A percentile compares a stretch with the other conserved stretches of the same genome.
Conservation (phyloP, 2,329 filamentous ascomycete species). For the Graphilbum ipis-grandicollis region DNA sequence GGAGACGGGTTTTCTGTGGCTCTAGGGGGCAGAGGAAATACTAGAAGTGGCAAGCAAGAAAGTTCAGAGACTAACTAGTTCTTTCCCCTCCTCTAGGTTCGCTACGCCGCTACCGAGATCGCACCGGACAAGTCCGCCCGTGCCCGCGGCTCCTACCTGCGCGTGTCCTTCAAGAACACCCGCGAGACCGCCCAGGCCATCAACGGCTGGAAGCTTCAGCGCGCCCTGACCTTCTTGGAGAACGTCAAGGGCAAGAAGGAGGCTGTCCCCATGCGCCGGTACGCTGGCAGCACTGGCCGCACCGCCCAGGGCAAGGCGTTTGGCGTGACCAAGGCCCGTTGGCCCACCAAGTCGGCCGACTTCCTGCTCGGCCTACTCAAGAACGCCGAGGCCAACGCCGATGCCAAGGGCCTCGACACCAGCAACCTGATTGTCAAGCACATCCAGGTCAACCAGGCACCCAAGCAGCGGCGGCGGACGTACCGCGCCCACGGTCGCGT, state of each 20-base stretch:
- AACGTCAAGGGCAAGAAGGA: constrained; percentile 96
- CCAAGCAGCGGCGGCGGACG: constrained; percentile 96
- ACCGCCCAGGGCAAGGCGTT: constrained; percentile 98
- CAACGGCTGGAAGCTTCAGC: constrained; percentile 96
- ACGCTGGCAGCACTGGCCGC: constrained; percentile 88
- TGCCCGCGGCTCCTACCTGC: constrained; percentile 95
- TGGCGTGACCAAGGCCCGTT: constrained; percentile 94
- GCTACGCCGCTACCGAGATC: constrained; percentile 88
- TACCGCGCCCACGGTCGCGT: constrained; percentile 99
- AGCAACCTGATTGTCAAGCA: constrained; percentile 97
- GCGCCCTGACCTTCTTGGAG: constrained; percentile 91
- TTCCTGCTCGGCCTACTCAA: constrained; percentile 94
- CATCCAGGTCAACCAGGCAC: constrained; percentile 99
- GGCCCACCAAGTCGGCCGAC: constrained; percentile 98
- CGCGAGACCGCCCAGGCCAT: constrained; percentile 98
- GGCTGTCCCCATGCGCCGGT: constrained; percentile 96
- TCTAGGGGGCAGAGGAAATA: neutral
- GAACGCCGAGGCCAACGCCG: constrained; percentile 94
- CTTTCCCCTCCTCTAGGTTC: constrained; percentile 37
- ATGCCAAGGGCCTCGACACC: constrained; percentile 94
- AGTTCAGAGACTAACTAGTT: constrained; percentile 4
- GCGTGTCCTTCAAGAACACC: constrained; percentile 99
- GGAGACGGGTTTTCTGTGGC: neutral
- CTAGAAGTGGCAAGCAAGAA: neutral
- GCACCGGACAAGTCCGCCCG: constrained; percentile 84